Conservation (phyloP, 2,329 filamentous ascomycete species). For the Kalaharituber pfeilii region DNA sequence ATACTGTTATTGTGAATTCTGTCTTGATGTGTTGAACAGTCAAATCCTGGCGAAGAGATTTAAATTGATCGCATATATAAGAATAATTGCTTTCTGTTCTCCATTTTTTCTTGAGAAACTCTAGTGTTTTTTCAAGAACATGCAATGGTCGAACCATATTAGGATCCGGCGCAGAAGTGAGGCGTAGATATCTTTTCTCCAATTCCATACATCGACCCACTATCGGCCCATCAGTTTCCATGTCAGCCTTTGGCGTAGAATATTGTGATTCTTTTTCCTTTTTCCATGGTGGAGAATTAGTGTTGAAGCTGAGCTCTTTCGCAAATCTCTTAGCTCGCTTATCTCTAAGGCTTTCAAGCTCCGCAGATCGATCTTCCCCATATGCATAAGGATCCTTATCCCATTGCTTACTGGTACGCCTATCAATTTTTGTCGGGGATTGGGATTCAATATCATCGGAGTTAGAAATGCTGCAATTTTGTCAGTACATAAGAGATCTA, state of each 20-base stretch:
- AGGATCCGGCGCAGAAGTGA: constrained; percentile 77
- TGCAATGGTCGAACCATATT: constrained; percentile 71
- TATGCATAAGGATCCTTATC: constrained; percentile 1
- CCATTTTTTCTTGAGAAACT: constrained; percentile 88
- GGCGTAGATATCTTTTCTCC: constrained; percentile 86
- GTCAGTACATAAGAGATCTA: background rate
- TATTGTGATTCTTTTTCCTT: constrained; percentile 24
- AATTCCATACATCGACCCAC: constrained; percentile 68
- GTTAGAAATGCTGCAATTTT: background rate
- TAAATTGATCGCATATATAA: constrained; percentile 99
- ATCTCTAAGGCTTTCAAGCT: constrained; percentile 31
- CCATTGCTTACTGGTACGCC: background rate
- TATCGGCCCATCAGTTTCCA: constrained; percentile 39
- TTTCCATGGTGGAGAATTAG: constrained; percentile 18
- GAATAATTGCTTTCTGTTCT: constrained; percentile 80
- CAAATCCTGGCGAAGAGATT: constrained; percentile 91
- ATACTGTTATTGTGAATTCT: constrained; percentile 88
- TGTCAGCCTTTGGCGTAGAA: constrained; percentile 39
- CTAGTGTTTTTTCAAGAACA: constrained; percentile 67
- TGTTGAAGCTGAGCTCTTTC: constrained; percentile 24
- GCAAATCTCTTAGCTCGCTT: constrained; percentile 81
- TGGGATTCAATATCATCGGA: background rate
- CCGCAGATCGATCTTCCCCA: background rate
- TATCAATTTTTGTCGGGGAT: background rate
- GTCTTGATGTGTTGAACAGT: constrained; percentile 96